A percentile compares a stretch with the other conserved stretches of the same genome.
These are phyloP conservation scores for Tricholoma sp. DNA, from an alignment of 768 basidiomycete species.

Conservation along the genomic window DNA sequence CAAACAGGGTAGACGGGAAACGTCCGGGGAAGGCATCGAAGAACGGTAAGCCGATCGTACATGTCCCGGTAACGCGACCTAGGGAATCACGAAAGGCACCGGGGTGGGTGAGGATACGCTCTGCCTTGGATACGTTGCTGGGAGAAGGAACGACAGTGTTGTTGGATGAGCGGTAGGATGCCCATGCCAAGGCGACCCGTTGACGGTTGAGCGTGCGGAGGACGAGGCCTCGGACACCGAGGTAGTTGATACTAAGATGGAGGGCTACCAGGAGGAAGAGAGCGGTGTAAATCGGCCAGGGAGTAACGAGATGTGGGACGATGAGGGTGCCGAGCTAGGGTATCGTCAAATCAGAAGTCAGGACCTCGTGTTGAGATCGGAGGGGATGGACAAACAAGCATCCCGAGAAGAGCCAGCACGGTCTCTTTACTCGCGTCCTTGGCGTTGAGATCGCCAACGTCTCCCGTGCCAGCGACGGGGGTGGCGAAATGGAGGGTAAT, in stretches of 20 bases:
- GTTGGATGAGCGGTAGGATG: conserved; percentile 26
- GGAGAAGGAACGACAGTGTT: conserved; percentile 26
- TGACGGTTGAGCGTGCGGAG: conserved; percentile 58
- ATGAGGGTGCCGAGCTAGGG: conserved; percentile 54
- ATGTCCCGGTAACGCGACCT: conserved; percentile 34
- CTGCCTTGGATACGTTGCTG: conserved; percentile 31
- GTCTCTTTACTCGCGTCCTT: conserved; percentile 74
- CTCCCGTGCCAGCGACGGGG: conserved; percentile 44
- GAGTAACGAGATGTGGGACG: conserved; percentile 48
- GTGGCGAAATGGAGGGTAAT: conserved; percentile 63
- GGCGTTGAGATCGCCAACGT: conserved; percentile 66
- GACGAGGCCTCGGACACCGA: conserved; percentile 52
- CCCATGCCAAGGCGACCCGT: conserved; percentile 51
- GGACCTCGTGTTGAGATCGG: not conserved
- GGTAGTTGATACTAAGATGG: conserved; percentile 55
- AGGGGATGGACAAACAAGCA: conserved; percentile 45
- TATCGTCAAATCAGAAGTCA: not conserved
- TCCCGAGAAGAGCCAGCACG: conserved; percentile 58
- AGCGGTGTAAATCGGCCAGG: conserved; percentile 42
- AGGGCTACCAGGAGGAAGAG: conserved; percentile 46
- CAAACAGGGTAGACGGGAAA: conserved; percentile 27
- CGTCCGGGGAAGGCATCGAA: conserved; percentile 25
- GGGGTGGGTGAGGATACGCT: conserved; percentile 40
- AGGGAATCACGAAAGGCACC: conserved; percentile 31
- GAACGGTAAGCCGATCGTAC: conserved; percentile 46